Percentiles rank a stretch among this genome's conserved stretches.
phyloP scores from a whole-genome alignment of 192 early-diverging fungal species.

The Pilobolus umbonatus region DNA sequence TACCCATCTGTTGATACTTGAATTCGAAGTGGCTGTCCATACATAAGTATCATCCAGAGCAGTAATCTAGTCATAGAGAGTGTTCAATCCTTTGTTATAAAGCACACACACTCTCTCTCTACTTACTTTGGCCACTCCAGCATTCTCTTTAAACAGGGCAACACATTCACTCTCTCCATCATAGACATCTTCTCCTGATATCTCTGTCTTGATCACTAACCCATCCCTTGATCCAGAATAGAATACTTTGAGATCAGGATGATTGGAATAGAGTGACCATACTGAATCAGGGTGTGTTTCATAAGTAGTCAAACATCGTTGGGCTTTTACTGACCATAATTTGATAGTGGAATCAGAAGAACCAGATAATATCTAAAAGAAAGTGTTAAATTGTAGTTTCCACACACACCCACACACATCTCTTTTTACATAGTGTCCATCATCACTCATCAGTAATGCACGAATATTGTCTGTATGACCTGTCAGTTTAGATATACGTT shows the following conservation, averaged over 20 bases:
- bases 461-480: conserved; percentile 98
- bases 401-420: not conserved
- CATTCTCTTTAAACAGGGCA: conserved; percentile 80
- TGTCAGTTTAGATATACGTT: conserved; percentile 69
- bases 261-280: conserved; percentile 84
- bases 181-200: conserved; percentile 40
- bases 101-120: not conserved
- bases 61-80: conserved; percentile 60
- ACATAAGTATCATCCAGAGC: conserved; percentile 81
- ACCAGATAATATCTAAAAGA: conserved; percentile 74
- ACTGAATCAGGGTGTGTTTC: conserved; percentile 84
- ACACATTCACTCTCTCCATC: conserved; percentile 71
- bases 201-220: conserved; percentile 76
- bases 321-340: conserved; percentile 88
- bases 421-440: conserved; percentile 70
- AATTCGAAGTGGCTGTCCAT: conserved; percentile 87
- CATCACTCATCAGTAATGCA: conserved; percentile 77
- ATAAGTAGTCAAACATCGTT: conserved; percentile 86
- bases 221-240: conserved; percentile 93
- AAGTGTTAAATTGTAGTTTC: not conserved
- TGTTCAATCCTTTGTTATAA: conserved; percentile 4
- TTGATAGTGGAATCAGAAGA: conserved; percentile 96
- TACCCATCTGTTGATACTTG: conserved; percentile 84
- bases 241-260: conserved; percentile 84
- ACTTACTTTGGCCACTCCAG: conserved; percentile 73